These are phyloP conservation scores for Lactarius sp. DNA, from an alignment of 768 basidiomycete species.

Conservation along the genomic window DNA sequence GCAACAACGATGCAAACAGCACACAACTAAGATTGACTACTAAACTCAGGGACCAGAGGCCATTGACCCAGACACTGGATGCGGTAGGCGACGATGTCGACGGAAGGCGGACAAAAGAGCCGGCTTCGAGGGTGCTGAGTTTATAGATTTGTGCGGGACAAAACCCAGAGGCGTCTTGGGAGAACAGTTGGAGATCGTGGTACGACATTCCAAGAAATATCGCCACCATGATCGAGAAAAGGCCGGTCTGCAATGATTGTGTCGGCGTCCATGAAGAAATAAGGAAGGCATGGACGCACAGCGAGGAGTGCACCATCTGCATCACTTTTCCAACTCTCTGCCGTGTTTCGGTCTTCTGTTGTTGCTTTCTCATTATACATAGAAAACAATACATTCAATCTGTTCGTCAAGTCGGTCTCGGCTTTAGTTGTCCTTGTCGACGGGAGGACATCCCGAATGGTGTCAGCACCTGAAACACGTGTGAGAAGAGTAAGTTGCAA, in stretches of 20 bases:
- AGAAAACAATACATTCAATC: slow-evolving; percentile 5
- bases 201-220: slow-evolving; percentile 7
- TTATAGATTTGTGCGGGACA: slow-evolving; percentile 4
- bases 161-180: slow-evolving; percentile 14
- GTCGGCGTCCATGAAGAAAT: neutral
- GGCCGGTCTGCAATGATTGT: neutral
- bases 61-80: neutral
- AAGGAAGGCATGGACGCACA: neutral
- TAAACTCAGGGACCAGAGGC: slow-evolving; percentile 7
- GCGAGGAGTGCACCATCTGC: slow-evolving; percentile 2
- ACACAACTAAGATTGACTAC: neutral
- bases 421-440: too few relatives aligned
- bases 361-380: slow-evolving; percentile 11
- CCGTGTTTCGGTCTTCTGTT: slow-evolving; percentile 8
- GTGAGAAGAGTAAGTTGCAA: too few relatives aligned
- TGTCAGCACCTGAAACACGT: too few relatives aligned
- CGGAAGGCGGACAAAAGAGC: too few relatives aligned
- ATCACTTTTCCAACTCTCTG: slow-evolving; percentile 8
- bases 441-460: too few relatives aligned
- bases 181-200: neutral
- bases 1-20: slow-evolving; percentile 7
- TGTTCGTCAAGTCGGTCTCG: neutral
- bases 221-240: slow-evolving; percentile 7
- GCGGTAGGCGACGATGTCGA: neutral
- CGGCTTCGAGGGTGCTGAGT: neutral